These are phyloP conservation scores for Pedinophyceae sp. DNA, from an alignment of 139 green algal species.

Conservation along the genomic window DNA sequence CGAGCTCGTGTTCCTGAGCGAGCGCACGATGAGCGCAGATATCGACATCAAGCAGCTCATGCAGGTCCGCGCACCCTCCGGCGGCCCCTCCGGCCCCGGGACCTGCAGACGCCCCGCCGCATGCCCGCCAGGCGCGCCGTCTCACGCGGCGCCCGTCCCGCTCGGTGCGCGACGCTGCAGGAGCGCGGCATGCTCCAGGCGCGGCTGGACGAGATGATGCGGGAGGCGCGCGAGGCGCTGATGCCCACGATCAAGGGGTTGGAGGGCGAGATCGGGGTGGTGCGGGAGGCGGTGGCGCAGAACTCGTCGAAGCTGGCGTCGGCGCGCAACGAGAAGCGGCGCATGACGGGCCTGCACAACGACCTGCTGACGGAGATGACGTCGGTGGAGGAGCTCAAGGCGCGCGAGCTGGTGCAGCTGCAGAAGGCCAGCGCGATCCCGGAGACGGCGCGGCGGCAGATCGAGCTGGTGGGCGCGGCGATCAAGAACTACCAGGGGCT, in stretches of 20 bases:
- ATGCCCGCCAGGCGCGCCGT: too few relatives aligned
- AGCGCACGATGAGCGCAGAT: not conserved
- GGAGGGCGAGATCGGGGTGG: conserved; percentile 1
- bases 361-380: conserved; percentile 1
- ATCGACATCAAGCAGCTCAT: not conserved
- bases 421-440: conserved; percentile 10
- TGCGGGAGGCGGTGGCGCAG: not conserved
- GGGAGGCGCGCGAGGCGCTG: not conserved
- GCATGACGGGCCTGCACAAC: conserved; percentile 13
- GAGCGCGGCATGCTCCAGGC: not conserved
- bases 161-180: too few relatives aligned
- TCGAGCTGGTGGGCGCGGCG: conserved; percentile 7
- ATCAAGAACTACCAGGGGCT: conserved; percentile 14
- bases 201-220: not conserved
- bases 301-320: not conserved
- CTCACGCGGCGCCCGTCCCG: too few relatives aligned
- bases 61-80: too few relatives aligned
- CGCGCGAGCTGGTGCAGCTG: conserved; percentile 5
- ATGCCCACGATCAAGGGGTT: not conserved
- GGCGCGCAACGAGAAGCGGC: not conserved
- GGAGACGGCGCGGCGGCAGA: conserved; percentile 8
- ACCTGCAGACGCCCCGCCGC: too few relatives aligned
- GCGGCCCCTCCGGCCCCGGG: too few relatives aligned
- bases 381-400: conserved; percentile 5
- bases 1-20: not conserved